Base-by-base conservation (phyloP, 2,329 filamentous ascomycete species). In the Pseudogymnoascus sp. region DNA sequence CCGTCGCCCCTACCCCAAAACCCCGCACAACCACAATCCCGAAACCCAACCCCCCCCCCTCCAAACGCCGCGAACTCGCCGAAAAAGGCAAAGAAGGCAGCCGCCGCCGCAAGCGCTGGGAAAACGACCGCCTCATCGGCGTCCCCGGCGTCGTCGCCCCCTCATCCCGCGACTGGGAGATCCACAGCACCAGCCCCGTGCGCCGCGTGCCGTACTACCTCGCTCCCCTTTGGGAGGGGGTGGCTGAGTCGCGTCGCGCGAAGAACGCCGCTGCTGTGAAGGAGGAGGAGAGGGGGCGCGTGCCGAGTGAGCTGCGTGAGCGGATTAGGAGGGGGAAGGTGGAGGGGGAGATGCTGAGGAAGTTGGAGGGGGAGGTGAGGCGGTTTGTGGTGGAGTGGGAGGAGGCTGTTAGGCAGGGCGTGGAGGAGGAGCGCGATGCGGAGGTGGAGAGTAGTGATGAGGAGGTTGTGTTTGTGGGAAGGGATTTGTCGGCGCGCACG, bases 41-140 rank as follows among this genome's bases (percentile, higher is more conserved):
- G 67, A 67, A 73, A 10, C 71, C 69, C 70, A 35, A 53, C 23
- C 33, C 40, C 61, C 28, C 10, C 71, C 74, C 40, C 74, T 76
- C 64, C 78, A 74, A 66, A 78, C 61, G 68, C 73, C 77, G 63
- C 82, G 91, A 96, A 68, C 84, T 87, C 2, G 73, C 96, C 62
- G 80, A 95, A 33, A 96, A 92, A 78, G 93, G 93, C 64, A 96
- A 96, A 69, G 92, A 97, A 75, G 93, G 93, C 35, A 93, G 86
- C 70, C 84, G 93, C 36, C 87, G 93, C 71, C 83, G 93, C 60
- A 87, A 93, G 70, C 83, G 93, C 63, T 97, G 93, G 92, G 95
- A 99, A 79, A 99, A 97, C 76, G 93, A 96, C 77, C 91, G 86
- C 68, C 85, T 97, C 66, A 78, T 96, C 64, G 85, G 87, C 75